Base-by-base conservation (phyloP, 208 protist genomes). In the Acanthamoeba quina region DNA sequence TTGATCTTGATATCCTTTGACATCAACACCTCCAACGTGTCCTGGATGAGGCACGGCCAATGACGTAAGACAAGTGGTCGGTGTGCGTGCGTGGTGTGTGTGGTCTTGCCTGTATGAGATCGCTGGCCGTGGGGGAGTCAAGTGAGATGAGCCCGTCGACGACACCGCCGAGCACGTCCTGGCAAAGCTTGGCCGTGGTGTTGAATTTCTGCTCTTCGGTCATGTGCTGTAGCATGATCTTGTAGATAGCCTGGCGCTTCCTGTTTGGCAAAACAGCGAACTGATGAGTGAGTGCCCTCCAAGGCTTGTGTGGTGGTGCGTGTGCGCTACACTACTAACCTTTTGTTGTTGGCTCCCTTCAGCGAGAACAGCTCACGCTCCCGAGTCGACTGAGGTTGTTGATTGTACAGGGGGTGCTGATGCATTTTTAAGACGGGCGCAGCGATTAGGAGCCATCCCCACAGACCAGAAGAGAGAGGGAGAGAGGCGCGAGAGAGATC, bases 161-260 rank as follows among this genome's bases (percentile, higher is more conserved):
- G 4, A 96, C 49, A 6, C 85, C 92, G 9, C 54, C 89, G 4
- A 97, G 89, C 10, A 97, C 94, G 13, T 96, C 95, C 10, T 94
- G 26, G 49, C 80, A 54, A 0, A 96, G 58, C 62, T 95, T 96
- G 29, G 54, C 68, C 0, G 94, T 95, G 5, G 94, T 41, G 21
- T 95, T 66, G 62, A 97, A 96, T 41, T 78, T 72, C 31, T 96
- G 93, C 34, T 95, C 95, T 52, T 96, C 96, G 2, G n/a, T 34
- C 93, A 96, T 95, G 21, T 78, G n/a, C 5, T 37, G 19, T 10
- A 96, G 66, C n/a, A 97, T 93, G 9, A 92, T 82, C 15, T 34
- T 56, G 78, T 96, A 96, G 47, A 97, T 96, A 17, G 26, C 17
- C 86, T 94, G 94, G 58, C 96, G 94, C 26, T 94, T 95, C 15